Percentiles rank a stretch among this genome's conserved stretches.
phyloP scores from a whole-genome alignment of 805 yeast genomes.

The Monosporozyma servazzii region DNA sequence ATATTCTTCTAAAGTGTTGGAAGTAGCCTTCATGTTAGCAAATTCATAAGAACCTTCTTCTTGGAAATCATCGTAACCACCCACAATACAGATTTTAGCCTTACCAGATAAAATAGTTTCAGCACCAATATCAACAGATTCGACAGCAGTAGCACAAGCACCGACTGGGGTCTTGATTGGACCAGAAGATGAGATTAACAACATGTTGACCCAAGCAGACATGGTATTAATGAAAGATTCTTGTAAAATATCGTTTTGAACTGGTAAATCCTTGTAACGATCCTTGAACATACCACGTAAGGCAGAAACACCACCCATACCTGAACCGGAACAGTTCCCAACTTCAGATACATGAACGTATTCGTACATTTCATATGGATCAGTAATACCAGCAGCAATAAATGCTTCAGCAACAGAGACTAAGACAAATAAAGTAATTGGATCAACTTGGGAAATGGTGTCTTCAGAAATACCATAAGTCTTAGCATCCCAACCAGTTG shows the following conservation, averaged over 20 bases:
- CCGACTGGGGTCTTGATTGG: conserved; percentile 99
- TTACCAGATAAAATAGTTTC: conserved; percentile 89
- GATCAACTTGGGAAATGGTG: conserved; percentile 88
- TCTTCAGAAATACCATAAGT: conserved; percentile 94
- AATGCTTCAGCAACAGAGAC: conserved; percentile 95
- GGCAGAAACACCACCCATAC: conserved; percentile 99
- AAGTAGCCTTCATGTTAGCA: conserved; percentile 98
- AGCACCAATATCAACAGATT: conserved; percentile 91
- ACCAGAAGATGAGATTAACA: conserved; percentile 92
- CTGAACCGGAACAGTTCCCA: conserved; percentile 99
- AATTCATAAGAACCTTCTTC: conserved; percentile 98
- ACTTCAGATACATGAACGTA: conserved; percentile 97
- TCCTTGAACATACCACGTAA: conserved; percentile 96
- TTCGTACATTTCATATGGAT: conserved; percentile 97
- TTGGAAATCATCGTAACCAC: conserved; percentile 99
- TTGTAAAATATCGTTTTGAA: conserved; percentile 93
- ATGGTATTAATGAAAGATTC: conserved; percentile 98
- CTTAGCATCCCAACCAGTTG: conserved; percentile 96
- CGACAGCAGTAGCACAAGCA: conserved; percentile 99
- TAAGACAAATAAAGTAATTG: conserved; percentile 83
- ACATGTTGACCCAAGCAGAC: conserved; percentile 99
- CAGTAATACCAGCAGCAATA: conserved; percentile 88
- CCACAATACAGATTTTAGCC: conserved; percentile 93
- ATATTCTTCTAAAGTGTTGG: conserved; percentile 78
- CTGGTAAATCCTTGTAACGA: conserved; percentile 85